Base-by-base conservation (phyloP, 106 monocot genomes). In the Alisma plantagoaquatica region DNA sequence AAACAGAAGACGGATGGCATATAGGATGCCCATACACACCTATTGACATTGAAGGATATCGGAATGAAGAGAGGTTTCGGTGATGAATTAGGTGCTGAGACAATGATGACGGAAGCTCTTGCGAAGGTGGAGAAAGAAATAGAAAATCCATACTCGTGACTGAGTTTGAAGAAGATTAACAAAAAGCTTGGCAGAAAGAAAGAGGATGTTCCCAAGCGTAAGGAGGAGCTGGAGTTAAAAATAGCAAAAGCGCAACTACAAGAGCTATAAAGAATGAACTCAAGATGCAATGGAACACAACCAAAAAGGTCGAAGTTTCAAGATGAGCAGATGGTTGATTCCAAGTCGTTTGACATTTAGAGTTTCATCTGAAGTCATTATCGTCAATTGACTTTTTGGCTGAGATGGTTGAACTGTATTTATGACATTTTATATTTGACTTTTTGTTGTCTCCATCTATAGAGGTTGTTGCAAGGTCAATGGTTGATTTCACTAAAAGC, bases 91-190 rank as follows among this genome's bases (percentile, higher is more conserved):
- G 94, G 94, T 73, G 78, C 73, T 57, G 94, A 96, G 63, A 33
- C 67, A 43, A 46, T 89, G 81, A 96, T 84, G 94, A 75, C 89
- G 53, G 84, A 96, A 73, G 94, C 84, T 29, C 49, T 96, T 53
- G 96, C 88, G 31, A 94, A 78, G 51, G 62, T 88, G 30, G 96
- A 96, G 72, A 96, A 84, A 33, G 88, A 88, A 42, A 80, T 96
- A 31, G 89, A 89, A 61, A 96, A 78, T 51, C 96, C 96, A 56
- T 88, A 46, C 84, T 96, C 23, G 49, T 65, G 49, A 70, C 88
- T 41, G 96, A 96, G 73, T 96, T 88, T 46, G 88, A n/a, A 88
- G 48, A 89, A 81, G 62, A 68, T 84, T 49, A 84, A 89, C 78
- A 75, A 81, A 50, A 96, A 81, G 75, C 80, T 96, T 67, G 94